phyloP scores from a whole-genome alignment of 371 early-diverging fungal species.

The Coemansia sp. region DNA sequence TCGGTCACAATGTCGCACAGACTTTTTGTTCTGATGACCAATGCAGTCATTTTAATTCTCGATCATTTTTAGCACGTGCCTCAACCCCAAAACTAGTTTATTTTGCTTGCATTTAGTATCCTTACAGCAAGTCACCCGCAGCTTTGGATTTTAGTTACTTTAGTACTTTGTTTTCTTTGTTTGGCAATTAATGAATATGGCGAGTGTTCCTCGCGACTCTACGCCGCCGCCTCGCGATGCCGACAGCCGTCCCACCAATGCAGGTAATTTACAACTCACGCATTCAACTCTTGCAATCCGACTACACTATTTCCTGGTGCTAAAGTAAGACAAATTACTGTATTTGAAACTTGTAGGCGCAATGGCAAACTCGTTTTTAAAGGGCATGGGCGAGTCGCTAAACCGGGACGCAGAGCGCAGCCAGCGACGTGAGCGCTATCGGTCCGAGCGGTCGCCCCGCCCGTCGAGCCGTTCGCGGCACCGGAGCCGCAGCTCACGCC shows the following conservation, averaged over 20 bases:
- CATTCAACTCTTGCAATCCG: neutral
- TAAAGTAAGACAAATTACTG: neutral
- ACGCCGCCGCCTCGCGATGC: constrained; percentile 8
- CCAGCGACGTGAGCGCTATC: neutral
- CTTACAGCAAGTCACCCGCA: no score
- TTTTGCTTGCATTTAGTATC: no score
- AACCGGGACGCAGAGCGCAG: neutral
- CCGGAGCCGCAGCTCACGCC: constrained; percentile 16
- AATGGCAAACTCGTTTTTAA: constrained; percentile 43
- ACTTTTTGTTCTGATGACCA: no score
- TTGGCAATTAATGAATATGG: constrained; percentile 2
- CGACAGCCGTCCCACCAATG: neutral
- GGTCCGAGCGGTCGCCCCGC: constrained; percentile 14
- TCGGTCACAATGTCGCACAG: no score
- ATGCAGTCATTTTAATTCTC: no score
- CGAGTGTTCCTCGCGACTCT: constrained; percentile 7
- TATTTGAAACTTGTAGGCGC: constrained; percentile 13
- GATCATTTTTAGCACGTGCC: no score
- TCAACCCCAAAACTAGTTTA: no score
- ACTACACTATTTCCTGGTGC: neutral
- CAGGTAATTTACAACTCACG: constrained; percentile 1
- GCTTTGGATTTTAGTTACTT: no score
- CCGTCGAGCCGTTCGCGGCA: constrained; percentile 15
- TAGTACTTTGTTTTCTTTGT: neutral
- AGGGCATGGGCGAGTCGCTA: constrained; percentile 33